A percentile compares a stretch with the other conserved stretches of the same genome.
These are phyloP conservation scores for Linanthus parryae DNA, from an alignment of 148 eudicot genomes.

Conservation along the genomic window DNA sequence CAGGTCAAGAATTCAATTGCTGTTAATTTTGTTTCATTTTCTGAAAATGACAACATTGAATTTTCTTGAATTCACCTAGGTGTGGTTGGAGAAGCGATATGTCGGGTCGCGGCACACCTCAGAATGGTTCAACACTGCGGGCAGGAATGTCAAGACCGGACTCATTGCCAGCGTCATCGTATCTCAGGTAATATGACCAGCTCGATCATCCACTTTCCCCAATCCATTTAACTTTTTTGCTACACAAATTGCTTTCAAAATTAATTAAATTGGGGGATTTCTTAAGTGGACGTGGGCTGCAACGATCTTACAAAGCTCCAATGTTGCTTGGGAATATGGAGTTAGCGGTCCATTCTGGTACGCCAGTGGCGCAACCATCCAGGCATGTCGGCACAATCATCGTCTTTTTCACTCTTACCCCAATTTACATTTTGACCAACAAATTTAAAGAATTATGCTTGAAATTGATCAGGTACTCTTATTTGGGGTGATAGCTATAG, in stretches of 20 bases:
- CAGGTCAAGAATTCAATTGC: too few relatives aligned
- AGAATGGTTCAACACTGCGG: constrained; percentile 98
- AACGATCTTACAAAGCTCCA: constrained; percentile 89
- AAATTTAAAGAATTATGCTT: not conserved
- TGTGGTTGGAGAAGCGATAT: constrained; percentile 90
- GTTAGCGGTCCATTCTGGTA: constrained; percentile 98
- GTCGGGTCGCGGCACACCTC: constrained; percentile 85
- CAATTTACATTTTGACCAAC: not conserved
- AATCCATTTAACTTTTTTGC: not conserved
- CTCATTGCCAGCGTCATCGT: constrained; percentile 94
- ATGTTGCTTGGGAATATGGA: constrained; percentile 97
- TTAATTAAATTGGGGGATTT: not conserved
- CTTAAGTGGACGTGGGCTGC: constrained; percentile 98
- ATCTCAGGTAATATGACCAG: constrained; percentile 55
- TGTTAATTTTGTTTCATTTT: not conserved
- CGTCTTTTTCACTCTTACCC: not conserved
- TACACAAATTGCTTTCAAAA: too few relatives aligned
- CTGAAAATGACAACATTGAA: not conserved
- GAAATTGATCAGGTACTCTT: constrained; percentile 55
- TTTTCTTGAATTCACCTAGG: constrained; percentile 25
- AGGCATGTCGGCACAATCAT: constrained; percentile 39
- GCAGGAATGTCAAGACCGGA: constrained; percentile 92
- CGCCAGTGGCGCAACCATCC: constrained; percentile 93
- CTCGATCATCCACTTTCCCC: not conserved
- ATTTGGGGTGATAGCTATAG: constrained; percentile 94